Conservation (phyloP, 1,284 basidiomycete species). For the Heliocybe sulcata region DNA sequence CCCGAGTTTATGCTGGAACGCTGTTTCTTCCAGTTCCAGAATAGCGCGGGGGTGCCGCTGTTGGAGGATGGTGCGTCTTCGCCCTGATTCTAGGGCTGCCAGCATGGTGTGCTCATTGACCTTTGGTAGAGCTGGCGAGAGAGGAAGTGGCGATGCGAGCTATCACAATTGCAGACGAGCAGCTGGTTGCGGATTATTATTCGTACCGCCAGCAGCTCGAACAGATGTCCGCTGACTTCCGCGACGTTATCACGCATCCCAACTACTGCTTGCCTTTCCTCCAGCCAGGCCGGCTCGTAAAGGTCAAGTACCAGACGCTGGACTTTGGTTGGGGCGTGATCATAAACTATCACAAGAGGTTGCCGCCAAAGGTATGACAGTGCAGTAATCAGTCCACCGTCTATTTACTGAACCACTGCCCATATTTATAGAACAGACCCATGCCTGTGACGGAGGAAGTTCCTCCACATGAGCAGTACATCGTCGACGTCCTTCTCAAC, state of each 20-base stretch:
- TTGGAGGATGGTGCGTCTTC: constrained; percentile 71
- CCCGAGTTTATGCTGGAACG: constrained; percentile 98
- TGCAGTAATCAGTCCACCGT: neutral
- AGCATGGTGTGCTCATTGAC: constrained; percentile 6
- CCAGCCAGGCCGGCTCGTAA: constrained; percentile 86
- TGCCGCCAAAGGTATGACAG: constrained; percentile 57
- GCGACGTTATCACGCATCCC: constrained; percentile 91
- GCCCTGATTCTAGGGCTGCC: constrained; percentile 1
- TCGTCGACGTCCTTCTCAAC: constrained; percentile 90
- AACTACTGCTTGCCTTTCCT: constrained; percentile 92
- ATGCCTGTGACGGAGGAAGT: constrained; percentile 58
- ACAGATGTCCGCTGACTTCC: constrained; percentile 82
- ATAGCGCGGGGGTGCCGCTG: constrained; percentile 80
- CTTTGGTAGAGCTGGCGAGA: constrained; percentile 55
- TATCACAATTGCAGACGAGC: constrained; percentile 79
- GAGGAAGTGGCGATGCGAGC: constrained; percentile 68
- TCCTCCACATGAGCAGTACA: constrained; percentile 84
- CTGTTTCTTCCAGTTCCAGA: constrained; percentile 99
- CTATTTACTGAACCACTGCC: constrained; percentile 1
- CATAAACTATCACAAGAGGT: constrained; percentile 86
- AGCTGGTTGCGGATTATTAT: constrained; percentile 85
- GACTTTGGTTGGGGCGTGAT: constrained; percentile 98
- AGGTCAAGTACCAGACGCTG: constrained; percentile 78
- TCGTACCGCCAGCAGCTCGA: constrained; percentile 88
- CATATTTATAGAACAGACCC: constrained; percentile 39